phyloP scores from a whole-genome alignment of 805 yeast species.

The Saturnispora sekii region DNA sequence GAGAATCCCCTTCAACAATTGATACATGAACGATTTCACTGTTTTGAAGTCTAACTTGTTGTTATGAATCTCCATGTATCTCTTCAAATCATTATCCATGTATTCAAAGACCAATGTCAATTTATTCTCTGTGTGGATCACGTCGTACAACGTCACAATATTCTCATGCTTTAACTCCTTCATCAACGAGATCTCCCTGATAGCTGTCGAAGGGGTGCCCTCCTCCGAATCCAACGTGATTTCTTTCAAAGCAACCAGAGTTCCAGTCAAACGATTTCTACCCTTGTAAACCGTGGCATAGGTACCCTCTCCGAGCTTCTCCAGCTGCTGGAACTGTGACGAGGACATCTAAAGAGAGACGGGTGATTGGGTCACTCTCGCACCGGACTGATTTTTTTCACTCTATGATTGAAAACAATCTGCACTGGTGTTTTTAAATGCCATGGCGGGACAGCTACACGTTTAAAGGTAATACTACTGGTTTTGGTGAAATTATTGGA shows the following conservation, averaged over 20 bases:
- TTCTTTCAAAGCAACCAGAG: conserved; percentile 89
- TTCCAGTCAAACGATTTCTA: conserved; percentile 75
- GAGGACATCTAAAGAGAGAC: conserved; percentile 15
- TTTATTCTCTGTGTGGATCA: conserved; percentile 93
- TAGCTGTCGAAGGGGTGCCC: conserved; percentile 98
- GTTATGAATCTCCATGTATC: conserved; percentile 53
- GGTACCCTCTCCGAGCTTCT: conserved; percentile 89
- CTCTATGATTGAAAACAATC: neutral
- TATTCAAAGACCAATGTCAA: conserved; percentile 87
- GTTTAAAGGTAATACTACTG: no score
- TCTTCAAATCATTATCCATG: conserved; percentile 87
- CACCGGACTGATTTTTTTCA: no score
- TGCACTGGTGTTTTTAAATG: no score
- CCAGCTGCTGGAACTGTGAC: conserved; percentile 44
- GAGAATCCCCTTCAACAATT: conserved; percentile 79
- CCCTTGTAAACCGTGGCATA: conserved; percentile 99
- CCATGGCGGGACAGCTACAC: no score
- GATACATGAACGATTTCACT: conserved; percentile 90
- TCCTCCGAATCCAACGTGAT: conserved; percentile 92
- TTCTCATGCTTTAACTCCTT: conserved; percentile 91
- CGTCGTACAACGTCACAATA: conserved; percentile 87
- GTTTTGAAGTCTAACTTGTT: conserved; percentile 50
- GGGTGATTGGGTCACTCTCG: neutral
- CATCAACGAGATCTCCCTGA: conserved; percentile 90
- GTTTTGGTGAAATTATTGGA: no score